phyloP scores from a whole-genome alignment of 2,329 filamentous ascomycete species.

The Acrocalymma vagum region DNA sequence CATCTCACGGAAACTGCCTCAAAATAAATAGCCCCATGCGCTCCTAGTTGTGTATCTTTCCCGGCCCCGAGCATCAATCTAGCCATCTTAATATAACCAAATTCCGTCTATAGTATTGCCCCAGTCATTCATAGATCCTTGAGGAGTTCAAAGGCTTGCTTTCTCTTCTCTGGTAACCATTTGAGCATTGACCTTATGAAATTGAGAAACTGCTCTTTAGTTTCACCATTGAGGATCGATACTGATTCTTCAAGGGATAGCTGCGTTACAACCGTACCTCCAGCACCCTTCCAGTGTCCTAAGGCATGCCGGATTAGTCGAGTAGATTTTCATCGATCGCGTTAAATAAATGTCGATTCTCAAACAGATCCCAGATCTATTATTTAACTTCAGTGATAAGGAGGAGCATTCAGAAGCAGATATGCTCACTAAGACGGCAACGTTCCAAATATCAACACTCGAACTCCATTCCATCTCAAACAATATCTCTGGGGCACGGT shows the following conservation, averaged over 20 bases:
- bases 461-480: slow-evolving; percentile 49
- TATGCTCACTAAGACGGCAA: slow-evolving; percentile 46
- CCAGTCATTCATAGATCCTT: slow-evolving; percentile 29
- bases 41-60: no score
- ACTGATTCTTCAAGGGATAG: slow-evolving; percentile 25
- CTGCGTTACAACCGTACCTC: slow-evolving; percentile 17
- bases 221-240: slow-evolving; percentile 30
- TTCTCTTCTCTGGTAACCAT: slow-evolving; percentile 47
- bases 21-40: no score
- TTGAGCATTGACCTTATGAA: slow-evolving; percentile 47
- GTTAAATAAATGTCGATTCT: slow-evolving; percentile 45
- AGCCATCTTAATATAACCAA: no score
- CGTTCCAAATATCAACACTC: slow-evolving; percentile 50
- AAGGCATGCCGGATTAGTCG: slow-evolving; percentile 28
- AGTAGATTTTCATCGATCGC: slow-evolving; percentile 29
- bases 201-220: slow-evolving; percentile 38
- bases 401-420: slow-evolving; percentile 11
- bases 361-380: slow-evolving; percentile 50
- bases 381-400: slow-evolving; percentile 19
- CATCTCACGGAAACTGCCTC: no score
- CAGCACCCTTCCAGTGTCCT: slow-evolving; percentile 28
- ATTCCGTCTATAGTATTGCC: no score
- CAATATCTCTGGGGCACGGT: slow-evolving; percentile 51
- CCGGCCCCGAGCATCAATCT: no score
- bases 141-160: slow-evolving; percentile 27